Base-by-base conservation (phyloP, 1,139 yeast genomes). In the Suhomyces bribrorum region DNA sequence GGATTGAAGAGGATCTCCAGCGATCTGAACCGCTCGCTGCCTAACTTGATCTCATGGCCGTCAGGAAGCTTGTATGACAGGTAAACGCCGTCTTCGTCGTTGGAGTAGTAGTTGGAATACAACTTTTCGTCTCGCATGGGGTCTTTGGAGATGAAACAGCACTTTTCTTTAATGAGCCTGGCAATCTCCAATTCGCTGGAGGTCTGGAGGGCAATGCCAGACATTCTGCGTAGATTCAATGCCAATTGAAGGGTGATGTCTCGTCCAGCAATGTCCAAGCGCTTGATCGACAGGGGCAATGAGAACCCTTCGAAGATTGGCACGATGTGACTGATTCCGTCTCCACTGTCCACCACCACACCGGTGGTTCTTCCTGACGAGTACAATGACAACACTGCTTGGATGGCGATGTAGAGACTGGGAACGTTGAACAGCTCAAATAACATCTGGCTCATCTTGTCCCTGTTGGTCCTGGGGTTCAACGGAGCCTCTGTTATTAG, bases 341-440 rank as follows among this genome's bases (percentile, higher is more conserved):
- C 97, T 4, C 97, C 97, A 27, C 86, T 78, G 57, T 90, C 97
- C 11, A 90, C 60, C 8, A 88, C 95, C 28, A 87, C 77, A 1
- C 97, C 97, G 0, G 96, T 89, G 3, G 97, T 90, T 49, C 89
- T 68, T 0, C 97, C 97, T 3, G 87, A 77, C 0, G 97, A 90
- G 63, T 90, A 90, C 25, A 90, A 66, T 2, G 96, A 78, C 37
- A 90, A 66, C 11, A 89, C 90, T 0, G 96, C 94, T 50, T 89
- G 97, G 32, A 86, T 75, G 3, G 89, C 79, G 13, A 88, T 66
- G 56, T 87, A 87, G n/a, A 88, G 54, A 7, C 96, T 90, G 1
- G 96, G 96, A n/a, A 86, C 79, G 50, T 81, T 81, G 62, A 88
- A 86, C 32, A 81, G 83, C 56, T 90, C 97, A 61, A 87, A 90